Base-by-base conservation (phyloP, 2,329 filamentous ascomycete species). In the Aspergillus awamori region DNA sequence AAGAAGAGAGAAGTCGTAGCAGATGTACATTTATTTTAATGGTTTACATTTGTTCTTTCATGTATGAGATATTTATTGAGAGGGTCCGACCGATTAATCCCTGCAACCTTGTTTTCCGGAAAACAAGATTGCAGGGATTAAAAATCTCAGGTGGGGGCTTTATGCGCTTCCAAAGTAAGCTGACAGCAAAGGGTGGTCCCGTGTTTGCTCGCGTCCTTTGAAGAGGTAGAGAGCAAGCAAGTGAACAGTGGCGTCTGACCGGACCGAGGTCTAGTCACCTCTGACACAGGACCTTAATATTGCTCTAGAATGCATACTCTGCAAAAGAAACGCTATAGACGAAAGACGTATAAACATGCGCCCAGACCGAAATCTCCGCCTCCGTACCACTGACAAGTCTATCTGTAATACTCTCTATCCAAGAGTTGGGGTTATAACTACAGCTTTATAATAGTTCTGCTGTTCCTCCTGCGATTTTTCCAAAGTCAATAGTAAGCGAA, bases 401-500 rank as follows among this genome's bases (percentile, higher is more conserved):
- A 11, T 10, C 41, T 8, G 13, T 45, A 22, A 8, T 1, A 22
- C 17, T n/a, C 11, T 5, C 49, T 58, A 63, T 62, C 54, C 22
- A 4, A 56, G 11, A 13, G 36, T 61, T 17, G 52, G 55, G 11
- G 63, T 63, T 58, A 79, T 77, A 5, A 79, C 68, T 55, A 92
- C 81, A 57, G 89, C 87, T 76, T 88, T 90, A 71, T 84, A 82
- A 62, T 83, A 79, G 49, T 82, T 81, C 52, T 84, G 78, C 65
- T 89, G 83, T 69, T 90, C 84, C 53, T 83, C 79, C 59, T 86
- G 78, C 1, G 87, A 87, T 70, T 85, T 80, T 71, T 95, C 91
- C 24, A 90, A 78, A 60, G 83, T 86, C 39, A 89, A 74, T 13
- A 91, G 79, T 38, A 92, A 78, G 68, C 84, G 83, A 53, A 83